Percentiles rank a stretch among this genome's conserved stretches.
These are phyloP conservation scores for Hymenoscyphus infarciens DNA, from an alignment of 2,329 filamentous ascomycete species.

Conservation along the genomic window DNA sequence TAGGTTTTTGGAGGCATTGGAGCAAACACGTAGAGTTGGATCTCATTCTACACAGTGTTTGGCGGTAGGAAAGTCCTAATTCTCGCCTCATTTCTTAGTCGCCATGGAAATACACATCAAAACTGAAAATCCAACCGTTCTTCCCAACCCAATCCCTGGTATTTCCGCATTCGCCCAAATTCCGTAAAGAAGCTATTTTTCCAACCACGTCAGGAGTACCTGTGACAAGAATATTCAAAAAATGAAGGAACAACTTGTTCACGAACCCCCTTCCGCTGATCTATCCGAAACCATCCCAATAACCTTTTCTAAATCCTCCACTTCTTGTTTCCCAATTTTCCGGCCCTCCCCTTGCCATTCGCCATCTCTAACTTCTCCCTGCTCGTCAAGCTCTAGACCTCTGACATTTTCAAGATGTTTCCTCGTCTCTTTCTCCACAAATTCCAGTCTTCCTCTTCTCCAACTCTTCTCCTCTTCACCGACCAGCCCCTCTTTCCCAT, in stretches of 20 bases:
- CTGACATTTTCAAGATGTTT: conserved; percentile 69
- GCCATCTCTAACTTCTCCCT: conserved; percentile 61
- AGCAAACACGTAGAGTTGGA: no score
- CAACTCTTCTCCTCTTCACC: conserved; percentile 50
- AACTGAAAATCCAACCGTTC: neutral
- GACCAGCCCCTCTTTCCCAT: conserved; percentile 38
- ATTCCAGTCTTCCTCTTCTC: conserved; percentile 69
- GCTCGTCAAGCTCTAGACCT: conserved; percentile 60
- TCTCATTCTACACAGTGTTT: no score
- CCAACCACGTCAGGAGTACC: neutral
- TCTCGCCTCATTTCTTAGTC: no score
- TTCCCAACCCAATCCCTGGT: conserved; percentile 10
- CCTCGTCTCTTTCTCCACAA: conserved; percentile 76
- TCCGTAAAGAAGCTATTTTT: neutral
- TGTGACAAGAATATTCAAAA: conserved; percentile 4
- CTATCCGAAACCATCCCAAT: conserved; percentile 43
- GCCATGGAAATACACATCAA: neutral
- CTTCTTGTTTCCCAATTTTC: conserved; percentile 49
- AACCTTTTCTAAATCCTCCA: conserved; percentile 53
- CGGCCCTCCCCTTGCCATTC: conserved; percentile 58
- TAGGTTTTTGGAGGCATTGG: no score
- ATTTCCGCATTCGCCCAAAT: conserved; percentile 9
- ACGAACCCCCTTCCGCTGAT: conserved; percentile 26
- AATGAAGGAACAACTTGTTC: conserved; percentile 20
- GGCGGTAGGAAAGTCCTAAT: no score